Evolutionary conservation across 2,329 filamentous ascomycete genomes (phyloP), one percentile per base, ranked within the genome.

Genomic region (Colletotrichum nymphaeae): DNA sequence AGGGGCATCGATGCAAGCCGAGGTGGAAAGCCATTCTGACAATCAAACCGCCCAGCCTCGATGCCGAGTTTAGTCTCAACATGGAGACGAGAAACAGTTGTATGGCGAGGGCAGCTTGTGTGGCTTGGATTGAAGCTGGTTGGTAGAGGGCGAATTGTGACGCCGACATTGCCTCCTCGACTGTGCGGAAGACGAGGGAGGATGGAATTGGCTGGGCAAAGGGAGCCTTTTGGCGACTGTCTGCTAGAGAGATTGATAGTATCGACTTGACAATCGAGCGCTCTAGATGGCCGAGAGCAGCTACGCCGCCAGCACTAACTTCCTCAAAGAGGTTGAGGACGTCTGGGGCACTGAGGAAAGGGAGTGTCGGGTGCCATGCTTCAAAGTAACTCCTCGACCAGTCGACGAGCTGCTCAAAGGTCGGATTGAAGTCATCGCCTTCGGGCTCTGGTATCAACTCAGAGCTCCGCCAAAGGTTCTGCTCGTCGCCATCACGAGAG

Each of bases 1-100:
- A 82, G 1, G 89, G 88, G 67, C 89, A 91, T 3, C 89, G 85
- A 78, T 91, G 89, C n/a, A 91, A 83, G 0, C 89, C 89, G 2
- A 90, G 79, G 59, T 91, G 88, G 57, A 88, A 89, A 1, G 88
- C 86, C 77, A 89, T 88, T 5, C 88, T 85, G 7, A 87, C 86
- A 5, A 90, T 85, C 2, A 89, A 79, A 0, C 89, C 89, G 0
- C 89, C 88, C 1, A 91, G 76, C 4, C 88, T 84, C 1, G 88
- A 90, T 0, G 89, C 89, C 16, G 88, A 86, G 73, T 90, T 90
- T 9, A 90, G 81, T 5, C 88, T 86, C 7, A 91, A 81, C 80
- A 90, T 88, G 0, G 88, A 89, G 0, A 88, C 83, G 0, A 91
- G 82, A 53, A 90, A 89, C 0, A 91, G 76, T 75, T 90, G 87